These are phyloP conservation scores for Trichosporon sp. DNA, from an alignment of 1,284 basidiomycete genomes.

Conservation along the genomic window DNA sequence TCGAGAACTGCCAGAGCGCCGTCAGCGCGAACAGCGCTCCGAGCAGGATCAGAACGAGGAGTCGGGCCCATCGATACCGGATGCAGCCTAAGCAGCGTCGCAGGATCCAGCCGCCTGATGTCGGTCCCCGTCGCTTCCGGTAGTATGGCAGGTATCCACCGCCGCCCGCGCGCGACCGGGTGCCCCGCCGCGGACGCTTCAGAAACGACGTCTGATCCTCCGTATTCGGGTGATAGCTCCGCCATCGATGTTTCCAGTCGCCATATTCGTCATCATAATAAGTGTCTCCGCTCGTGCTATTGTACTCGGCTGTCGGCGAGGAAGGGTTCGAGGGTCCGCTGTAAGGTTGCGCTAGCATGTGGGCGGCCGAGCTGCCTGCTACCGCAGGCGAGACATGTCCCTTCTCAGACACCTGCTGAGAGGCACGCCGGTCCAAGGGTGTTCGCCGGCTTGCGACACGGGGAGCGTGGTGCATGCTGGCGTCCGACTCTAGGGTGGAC, in stretches of 20 bases:
- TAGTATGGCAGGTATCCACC: conserved; percentile 13
- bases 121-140: conserved; percentile 4
- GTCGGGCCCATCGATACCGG: neutral
- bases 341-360: neutral
- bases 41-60: neutral
- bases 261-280: neutral
- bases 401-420: neutral
- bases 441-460: neutral
- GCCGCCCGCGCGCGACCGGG: neutral
- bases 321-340: conserved; percentile 9
- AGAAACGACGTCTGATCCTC: neutral
- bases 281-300: neutral
- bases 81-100: conserved; percentile 13
- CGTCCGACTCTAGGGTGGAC: neutral
- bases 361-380: neutral
- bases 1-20: conserved; percentile 60
- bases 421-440: neutral
- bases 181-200: neutral
- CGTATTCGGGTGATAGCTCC: neutral
- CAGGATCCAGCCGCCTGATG: conserved; percentile 7
- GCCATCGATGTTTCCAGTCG: conserved; percentile 13
- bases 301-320: conserved; percentile 11
- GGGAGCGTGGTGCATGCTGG: neutral
- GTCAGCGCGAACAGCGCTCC: neutral
- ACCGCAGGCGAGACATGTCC: neutral